Evolutionary conservation across 768 basidiomycete species (phyloP).

Genomic region (Suillus plorans): DNA sequence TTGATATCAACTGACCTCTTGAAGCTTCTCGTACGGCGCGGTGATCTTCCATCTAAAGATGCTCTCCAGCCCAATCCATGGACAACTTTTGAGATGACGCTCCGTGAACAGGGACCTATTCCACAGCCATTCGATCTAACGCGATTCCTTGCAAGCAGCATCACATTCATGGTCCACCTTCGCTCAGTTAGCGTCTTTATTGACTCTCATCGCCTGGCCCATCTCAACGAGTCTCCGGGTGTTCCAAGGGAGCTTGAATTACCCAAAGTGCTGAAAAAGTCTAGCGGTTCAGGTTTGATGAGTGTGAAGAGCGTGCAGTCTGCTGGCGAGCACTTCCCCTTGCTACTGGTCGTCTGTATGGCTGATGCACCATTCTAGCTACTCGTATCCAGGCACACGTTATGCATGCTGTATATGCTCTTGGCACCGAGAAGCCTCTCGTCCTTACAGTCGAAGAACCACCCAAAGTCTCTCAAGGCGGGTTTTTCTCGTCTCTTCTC

Average conservation of each 20-base stretch:
- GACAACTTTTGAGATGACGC: constrained; percentile 89
- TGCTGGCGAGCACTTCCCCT: constrained; percentile 46
- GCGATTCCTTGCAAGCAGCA: constrained; percentile 84
- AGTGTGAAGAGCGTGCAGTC: constrained; percentile 60
- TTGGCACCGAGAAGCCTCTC: constrained; percentile 59
- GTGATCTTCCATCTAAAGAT: constrained; percentile 48
- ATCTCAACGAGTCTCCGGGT: constrained; percentile 62
- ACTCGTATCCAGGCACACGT: constrained; percentile 79
- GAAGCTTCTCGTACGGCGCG: constrained; percentile 82
- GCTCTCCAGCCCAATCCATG: constrained; percentile 45
- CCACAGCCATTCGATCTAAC: constrained; percentile 85
- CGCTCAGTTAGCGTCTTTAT: constrained; percentile 78
- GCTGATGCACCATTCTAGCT: constrained; percentile 37
- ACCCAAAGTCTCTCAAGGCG: constrained; percentile 30
- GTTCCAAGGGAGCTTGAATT: constrained; percentile 49
- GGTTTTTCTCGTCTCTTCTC: constrained; percentile 47
- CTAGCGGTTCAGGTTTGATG: constrained; percentile 66
- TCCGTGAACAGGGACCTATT: constrained; percentile 79
- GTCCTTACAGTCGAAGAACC: constrained; percentile 30
- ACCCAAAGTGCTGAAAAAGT: constrained; percentile 54
- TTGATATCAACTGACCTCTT: constrained; percentile 5
- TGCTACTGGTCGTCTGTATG: constrained; percentile 4
- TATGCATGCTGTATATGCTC: constrained; percentile 75
- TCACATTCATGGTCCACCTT: constrained; percentile 90
- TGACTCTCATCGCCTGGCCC: constrained; percentile 71